Conservation (phyloP, 2,329 filamentous ascomycete genomes). For the Arthrocladium fulminans region DNA sequence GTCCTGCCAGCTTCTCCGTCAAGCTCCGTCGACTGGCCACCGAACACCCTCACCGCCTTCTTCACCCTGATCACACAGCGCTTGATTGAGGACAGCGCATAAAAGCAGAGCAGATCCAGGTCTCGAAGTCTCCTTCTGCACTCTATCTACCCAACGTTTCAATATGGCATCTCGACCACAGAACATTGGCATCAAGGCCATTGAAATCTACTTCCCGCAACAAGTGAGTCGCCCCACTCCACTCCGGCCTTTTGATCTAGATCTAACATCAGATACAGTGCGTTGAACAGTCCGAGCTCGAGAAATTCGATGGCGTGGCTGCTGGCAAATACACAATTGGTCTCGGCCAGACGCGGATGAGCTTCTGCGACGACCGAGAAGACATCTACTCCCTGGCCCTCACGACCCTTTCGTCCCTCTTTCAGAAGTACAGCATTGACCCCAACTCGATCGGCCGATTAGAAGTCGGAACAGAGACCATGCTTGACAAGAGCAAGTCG, state of each 20-base stretch:
- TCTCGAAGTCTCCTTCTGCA: background rate
- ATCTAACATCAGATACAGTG: conserved; percentile 46
- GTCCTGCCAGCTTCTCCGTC: background rate
- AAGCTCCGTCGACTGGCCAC: background rate
- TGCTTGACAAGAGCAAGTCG: conserved; percentile 84
- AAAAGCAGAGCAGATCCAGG: background rate
- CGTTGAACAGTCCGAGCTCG: conserved; percentile 72
- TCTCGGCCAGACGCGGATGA: conserved; percentile 85
- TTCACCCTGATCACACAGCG: background rate
- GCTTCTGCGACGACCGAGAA: conserved; percentile 87
- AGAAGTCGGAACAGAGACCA: conserved; percentile 77
- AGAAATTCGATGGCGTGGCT: conserved; percentile 77
- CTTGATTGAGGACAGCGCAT: background rate
- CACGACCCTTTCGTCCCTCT: conserved; percentile 66
- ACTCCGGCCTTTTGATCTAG: background rate
- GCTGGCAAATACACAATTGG: conserved; percentile 84
- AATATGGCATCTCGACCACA: conserved; percentile 66
- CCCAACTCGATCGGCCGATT: conserved; percentile 67
- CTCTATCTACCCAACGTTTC: background rate
- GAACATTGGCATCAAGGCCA: conserved; percentile 88
- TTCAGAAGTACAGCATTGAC: conserved; percentile 78
- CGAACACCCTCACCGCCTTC: conserved; percentile 5
- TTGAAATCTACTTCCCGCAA: conserved; percentile 79
- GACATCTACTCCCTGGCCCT: conserved; percentile 83
- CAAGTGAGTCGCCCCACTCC: conserved; percentile 53